Base-by-base conservation (phyloP, 2,329 filamentous ascomycete species). In the Ascochyta pisi region DNA sequence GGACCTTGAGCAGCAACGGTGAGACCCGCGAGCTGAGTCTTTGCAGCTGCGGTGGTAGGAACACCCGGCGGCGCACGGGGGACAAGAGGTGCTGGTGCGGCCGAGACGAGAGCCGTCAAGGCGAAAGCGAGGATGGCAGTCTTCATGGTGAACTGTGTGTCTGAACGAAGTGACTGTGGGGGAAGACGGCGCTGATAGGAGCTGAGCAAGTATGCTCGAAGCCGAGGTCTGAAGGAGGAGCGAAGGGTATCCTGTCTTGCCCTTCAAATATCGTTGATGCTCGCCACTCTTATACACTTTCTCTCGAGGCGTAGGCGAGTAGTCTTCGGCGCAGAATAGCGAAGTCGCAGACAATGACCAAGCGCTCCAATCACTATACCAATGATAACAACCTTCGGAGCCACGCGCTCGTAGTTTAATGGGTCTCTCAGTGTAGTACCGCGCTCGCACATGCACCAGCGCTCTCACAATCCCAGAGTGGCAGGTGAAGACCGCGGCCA, bases 41-140 rank as follows among this genome's bases (percentile, higher is more conserved):
- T 79, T 19, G 89, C 89, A 0, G 77, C 78, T 1, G 84, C 71
- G 0, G 80, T 78, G 5, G 82, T 81, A 16, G 90, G 90, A 55
- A 92, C 85, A 37, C 85, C 85, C 7, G 88, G 85, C 73, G 82
- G 80, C 13, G 78, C 70, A 16, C 78, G 76, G n/a, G 65, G 52
- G 6, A 59, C 57, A 26, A 73, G 69, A 47, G 73, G 67, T 27
- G 70, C 61, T 24, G 74, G 71, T 10, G 70, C 66, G 12, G 73
- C 73, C 24, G 65, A 60, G 33, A 61, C 58, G 23, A 73, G 37
- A 26, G 66, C 65, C 15, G 60, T 55, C 4, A 69, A 58, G 33
- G 65, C 63, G 22, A 74, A 57, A 22, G 63, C 46, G 55, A 70
- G 49, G 45, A 68, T 44, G 54, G 71, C 54, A 45, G 69, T 48